Conservation (phyloP, 2,329 filamentous ascomycete genomes). For the Alternaria hordeiaustralica region DNA sequence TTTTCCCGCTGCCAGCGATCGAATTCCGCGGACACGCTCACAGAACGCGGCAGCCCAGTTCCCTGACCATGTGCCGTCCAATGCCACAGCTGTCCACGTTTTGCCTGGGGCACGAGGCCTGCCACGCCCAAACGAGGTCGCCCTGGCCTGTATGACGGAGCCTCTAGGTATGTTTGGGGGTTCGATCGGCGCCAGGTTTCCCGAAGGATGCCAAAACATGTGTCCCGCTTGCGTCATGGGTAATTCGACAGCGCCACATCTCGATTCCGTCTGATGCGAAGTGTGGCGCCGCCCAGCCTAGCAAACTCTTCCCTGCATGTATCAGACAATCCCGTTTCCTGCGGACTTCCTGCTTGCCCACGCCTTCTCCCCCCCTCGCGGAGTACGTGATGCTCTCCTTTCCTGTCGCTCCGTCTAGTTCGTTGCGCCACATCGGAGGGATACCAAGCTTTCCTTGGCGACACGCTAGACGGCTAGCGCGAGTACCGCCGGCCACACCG, state of each 20-base stretch:
- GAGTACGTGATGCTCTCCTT: background rate
- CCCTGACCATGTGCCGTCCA: background rate
- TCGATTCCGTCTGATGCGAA: conserved; percentile 3
- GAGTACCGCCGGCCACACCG: conserved; percentile 9
- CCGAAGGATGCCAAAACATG: conserved; percentile 8
- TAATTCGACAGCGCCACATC: conserved; percentile 13
- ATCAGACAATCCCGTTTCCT: background rate
- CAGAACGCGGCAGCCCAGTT: background rate
- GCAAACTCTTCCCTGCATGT: background rate
- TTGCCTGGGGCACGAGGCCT: background rate
- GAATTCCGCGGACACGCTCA: conserved; percentile 1
- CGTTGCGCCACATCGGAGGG: conserved; percentile 1
- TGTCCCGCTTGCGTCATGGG: conserved; percentile 21
- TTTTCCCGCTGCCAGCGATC: background rate
- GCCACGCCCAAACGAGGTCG: background rate
- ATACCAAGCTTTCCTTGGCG: conserved; percentile 9
- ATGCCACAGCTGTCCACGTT: conserved; percentile 1
- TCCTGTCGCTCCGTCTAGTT: background rate
- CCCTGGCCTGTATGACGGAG: conserved; percentile 14
- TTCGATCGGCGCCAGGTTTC: conserved; percentile 16
- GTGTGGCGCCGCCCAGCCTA: conserved; percentile 5
- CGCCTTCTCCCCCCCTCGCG: background rate
- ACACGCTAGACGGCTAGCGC: background rate
- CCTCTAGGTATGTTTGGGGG: conserved; percentile 3
- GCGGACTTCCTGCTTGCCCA: background rate